Evolutionary conservation across 2,329 filamentous ascomycete genomes (phyloP), one percentile per base, ranked within the genome.

Genomic region (Myriangium duriaei): DNA sequence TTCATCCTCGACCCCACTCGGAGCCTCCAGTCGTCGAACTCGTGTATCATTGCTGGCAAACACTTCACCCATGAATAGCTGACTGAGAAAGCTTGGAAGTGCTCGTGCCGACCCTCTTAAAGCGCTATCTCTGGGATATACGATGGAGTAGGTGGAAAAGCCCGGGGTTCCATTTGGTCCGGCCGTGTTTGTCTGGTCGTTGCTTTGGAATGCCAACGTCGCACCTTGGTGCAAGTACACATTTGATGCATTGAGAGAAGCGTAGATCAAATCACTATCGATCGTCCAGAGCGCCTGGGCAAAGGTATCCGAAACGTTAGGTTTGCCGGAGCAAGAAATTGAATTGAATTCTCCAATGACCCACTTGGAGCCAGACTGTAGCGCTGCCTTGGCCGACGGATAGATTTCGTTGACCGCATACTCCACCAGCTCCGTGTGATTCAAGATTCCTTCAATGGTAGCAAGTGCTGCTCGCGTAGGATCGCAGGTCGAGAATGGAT

Each of bases 341-440:
- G 54, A 57, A 49, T 62, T 63, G 47, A 58, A 60, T 42, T 63
- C 60, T 26, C 58, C 60, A 11, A 62, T 53, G 32, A 53, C 46
- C 51, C 51, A 54, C 1, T 42, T 39, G n/a, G 35, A 47, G 13
- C 49, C 50, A 5, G 45, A 42, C 17, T 49, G 49, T 7, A 53
- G 43, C 4, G 51, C 49, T 2, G 51, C 50, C 28, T 47, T 38
- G 1, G 49, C 50, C 1, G 50, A 53, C 3, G 51, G 51, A 10
- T 49, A 47, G 30, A 54, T 53, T 13, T 53, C 50, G 2, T 46
- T 45, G 21, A 50, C 46, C 5, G 50, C 50, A 33, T 54, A 54
- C 5, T 40, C 34, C 5, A 42, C 33, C 0, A 54, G 45, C 11
- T 44, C 45, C 2, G 48, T 54, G 40, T 54, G 51, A 35, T 54